Evolutionary conservation across 2,329 filamentous ascomycete species (phyloP), one percentile per base, ranked within the genome.

Genomic region (Sclerotinia spermophila): DNA sequence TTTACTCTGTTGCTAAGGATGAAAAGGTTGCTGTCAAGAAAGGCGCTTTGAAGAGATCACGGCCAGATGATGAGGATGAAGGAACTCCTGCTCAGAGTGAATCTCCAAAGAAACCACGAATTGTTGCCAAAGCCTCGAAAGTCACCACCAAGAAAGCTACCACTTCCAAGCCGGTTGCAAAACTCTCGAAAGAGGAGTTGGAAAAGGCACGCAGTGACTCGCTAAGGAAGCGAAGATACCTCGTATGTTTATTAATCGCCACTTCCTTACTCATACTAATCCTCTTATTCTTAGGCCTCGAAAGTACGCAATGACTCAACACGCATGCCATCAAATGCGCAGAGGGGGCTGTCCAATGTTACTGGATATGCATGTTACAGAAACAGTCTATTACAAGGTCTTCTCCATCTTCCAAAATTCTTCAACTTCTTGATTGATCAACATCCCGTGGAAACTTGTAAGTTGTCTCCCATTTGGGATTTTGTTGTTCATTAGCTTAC

Each of bases 381-480:
- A 35, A 76, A 77, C 64, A 76, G 76, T 53, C 70, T 80, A 1
- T 56, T 81, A 11, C 79, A 81, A 72, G 76, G 77, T 3, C 71
- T 81, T 13, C 60, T 81, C 8, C 80, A 81, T 70, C 61, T 75
- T 6, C 79, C 79, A 2, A 76, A 75, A 24, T 73, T 81, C 53
- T 75, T 79, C 33, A 77, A 77, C 40, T 81, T 76, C 73, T 68
- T 80, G 3, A 64, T 73, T n/a, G 66, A 75, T 13, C 70, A 74
- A 38, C 76, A 78, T 60, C 65, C 67, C 11, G 75, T 72, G 27
- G 71, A 75, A 21, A 30, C 73, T 45, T 79, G 78, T 67, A 64
- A 74, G 24, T 45, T 44, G 45, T 24, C 1, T 8, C 55, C 11
- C 59, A 71, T 40, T 35, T 65, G 33, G 15, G 24, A 3, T n/a